Evolutionary conservation across 2,329 filamentous ascomycete species (phyloP).

Genomic region (Aspergillus calidoustus): DNA sequence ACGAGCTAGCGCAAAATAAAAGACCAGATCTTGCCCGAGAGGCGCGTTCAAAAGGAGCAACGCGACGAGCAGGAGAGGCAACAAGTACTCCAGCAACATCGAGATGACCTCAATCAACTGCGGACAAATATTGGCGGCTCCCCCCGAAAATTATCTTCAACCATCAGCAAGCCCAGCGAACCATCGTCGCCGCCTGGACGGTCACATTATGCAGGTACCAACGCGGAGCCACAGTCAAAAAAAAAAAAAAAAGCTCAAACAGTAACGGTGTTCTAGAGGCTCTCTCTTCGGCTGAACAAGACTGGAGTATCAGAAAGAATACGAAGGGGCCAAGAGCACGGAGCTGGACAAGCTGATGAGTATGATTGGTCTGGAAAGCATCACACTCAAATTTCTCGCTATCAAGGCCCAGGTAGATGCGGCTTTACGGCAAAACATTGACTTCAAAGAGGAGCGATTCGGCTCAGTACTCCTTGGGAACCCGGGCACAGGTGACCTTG

Average conservation of each 20-base stretch:
- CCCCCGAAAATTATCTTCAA: too few species aligned
- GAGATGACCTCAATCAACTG: conserved; percentile 25
- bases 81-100: conserved; percentile 26
- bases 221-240: too few species aligned
- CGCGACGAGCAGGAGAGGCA: conserved; percentile 26
- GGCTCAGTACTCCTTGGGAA: conserved; percentile 70
- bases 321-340: conserved; percentile 55
- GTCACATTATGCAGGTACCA: too few species aligned
- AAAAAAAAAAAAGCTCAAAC: too few species aligned
- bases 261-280: not conserved
- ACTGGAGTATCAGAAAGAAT: conserved; percentile 66
- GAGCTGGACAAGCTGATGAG: conserved; percentile 68
- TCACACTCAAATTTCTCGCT: conserved; percentile 66
- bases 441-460: conserved; percentile 63
- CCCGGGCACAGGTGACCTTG: conserved; percentile 68
- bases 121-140: not conserved
- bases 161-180: too few species aligned
- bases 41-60: conserved; percentile 24
- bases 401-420: conserved; percentile 70
- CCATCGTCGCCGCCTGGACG: too few species aligned
- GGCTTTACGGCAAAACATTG: conserved; percentile 59
- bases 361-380: conserved; percentile 72
- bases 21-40: conserved; percentile 28
- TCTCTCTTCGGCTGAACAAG: conserved; percentile 45
- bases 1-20: conserved; percentile 31